A percentile compares a stretch with the other conserved stretches of the same genome.
These are phyloP conservation scores for Talaromyces thailandensis DNA, from an alignment of 495 filamentous ascomycete genomes.

Conservation along the genomic window DNA sequence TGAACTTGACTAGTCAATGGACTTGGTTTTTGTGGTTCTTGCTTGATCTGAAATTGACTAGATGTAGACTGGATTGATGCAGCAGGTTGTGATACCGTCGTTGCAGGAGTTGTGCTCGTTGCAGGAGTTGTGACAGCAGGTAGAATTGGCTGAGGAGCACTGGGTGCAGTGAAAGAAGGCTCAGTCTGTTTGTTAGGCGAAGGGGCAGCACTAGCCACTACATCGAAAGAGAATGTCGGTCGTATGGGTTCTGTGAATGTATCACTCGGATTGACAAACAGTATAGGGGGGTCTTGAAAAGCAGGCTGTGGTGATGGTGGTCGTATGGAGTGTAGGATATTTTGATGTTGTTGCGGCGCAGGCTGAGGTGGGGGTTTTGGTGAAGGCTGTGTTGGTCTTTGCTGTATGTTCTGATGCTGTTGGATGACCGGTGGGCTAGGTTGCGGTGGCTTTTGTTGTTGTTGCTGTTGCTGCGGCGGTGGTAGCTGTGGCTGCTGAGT, in stretches of 20 bases:
- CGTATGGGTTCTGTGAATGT: constrained; percentile 14
- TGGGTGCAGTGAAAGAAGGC: background rate
- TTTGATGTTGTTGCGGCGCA: background rate
- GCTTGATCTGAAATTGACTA: background rate
- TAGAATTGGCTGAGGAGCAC: constrained; percentile 20
- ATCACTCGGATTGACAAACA: constrained; percentile 35
- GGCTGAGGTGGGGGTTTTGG: constrained; percentile 16
- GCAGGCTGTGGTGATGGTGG: constrained; percentile 16
- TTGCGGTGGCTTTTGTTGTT: background rate
- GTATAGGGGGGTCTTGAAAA: constrained; percentile 10
- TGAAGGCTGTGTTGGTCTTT: constrained; percentile 16
- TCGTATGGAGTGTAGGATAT: background rate
- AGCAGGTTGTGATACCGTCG: background rate
- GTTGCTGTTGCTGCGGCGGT: background rate
- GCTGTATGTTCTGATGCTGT: constrained; percentile 23
- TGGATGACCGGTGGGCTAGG: background rate
- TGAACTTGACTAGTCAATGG: background rate
- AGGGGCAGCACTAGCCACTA: constrained; percentile 12
- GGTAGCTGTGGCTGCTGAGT: background rate
- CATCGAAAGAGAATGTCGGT: constrained; percentile 21
- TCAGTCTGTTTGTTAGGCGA: constrained; percentile 19
- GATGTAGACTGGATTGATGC: constrained; percentile 10
- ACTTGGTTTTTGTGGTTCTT: background rate
- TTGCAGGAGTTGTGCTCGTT: constrained; percentile 2
- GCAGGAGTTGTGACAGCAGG: constrained; percentile 11